Base-by-base conservation (phyloP, 352 stramenopile species). In the Elongisporangium senticosum region DNA sequence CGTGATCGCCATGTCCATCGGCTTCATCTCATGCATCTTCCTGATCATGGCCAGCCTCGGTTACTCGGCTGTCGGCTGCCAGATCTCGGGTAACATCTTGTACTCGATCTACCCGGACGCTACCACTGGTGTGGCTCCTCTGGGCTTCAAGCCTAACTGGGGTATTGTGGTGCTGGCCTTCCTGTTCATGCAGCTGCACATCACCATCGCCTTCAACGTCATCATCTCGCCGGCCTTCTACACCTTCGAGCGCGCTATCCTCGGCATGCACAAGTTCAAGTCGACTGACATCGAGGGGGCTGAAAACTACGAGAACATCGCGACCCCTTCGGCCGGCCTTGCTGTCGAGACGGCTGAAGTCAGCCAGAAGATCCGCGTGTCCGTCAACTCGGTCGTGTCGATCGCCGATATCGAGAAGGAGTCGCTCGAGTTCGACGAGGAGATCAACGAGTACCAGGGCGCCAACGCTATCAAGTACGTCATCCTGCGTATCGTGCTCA, bases 191-290 rank as follows among this genome's bases (percentile, higher is more conserved):
- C 72, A 79, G 43, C 33, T 79, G 17, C 71, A 79, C 54, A 75
- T 79, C 19, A 65, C 71, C 17, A 74, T 78, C 56, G 75, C 71
- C 11, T 82, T 83, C 64, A 69, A 69, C 22, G 75, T 81, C 15
- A 64, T 86, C 7, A 63, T 82, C 55, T 64, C 72, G 49, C 78
- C 78, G 15, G 69, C 75, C 8, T 80, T 87, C 59, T 89, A 69
- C 72, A 76, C 86, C 47, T 58, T 73, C 14, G 79, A 89, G 56
- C 77, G 79, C 60, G 49, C 85, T 0, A 49, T 89, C 19, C 58
- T 90, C 4, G 77, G 79, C 47, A 86, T 90, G 74, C 80, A 90
- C 68, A 64, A 81, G 58, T 83, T 43, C 33, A 43, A 43, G 33
- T 17, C 8, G 10, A 43, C 33, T 17, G 33, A 43, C 11, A 43